Percentiles rank a stretch among this genome's conserved stretches.
phyloP scores from a whole-genome alignment of 352 stramenopile species.

The Pythium phragmiticola region DNA sequence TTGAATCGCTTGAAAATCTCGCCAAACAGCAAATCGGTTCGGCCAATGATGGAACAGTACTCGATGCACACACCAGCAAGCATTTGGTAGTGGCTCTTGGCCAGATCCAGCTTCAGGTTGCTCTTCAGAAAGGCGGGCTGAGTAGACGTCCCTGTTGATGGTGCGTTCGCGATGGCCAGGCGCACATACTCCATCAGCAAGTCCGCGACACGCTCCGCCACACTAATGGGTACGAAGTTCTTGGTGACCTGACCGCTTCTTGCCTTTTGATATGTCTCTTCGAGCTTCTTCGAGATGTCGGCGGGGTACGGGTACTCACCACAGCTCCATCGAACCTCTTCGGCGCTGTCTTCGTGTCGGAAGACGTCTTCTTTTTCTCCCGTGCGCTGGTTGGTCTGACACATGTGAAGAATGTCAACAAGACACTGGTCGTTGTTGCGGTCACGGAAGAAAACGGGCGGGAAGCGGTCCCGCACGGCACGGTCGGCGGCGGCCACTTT shows the following conservation, averaged over 20 bases:
- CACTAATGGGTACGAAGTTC: conserved; percentile 89
- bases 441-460: conserved; percentile 86
- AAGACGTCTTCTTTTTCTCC: conserved; percentile 88
- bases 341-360: conserved; percentile 52
- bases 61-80: conserved; percentile 95
- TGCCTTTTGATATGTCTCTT: conserved; percentile 84
- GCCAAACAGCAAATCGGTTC: conserved; percentile 83
- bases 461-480: conserved; percentile 82
- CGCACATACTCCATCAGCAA: conserved; percentile 90
- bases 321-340: conserved; percentile 84
- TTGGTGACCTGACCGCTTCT: conserved; percentile 80
- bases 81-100: conserved; percentile 96
- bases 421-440: conserved; percentile 89
- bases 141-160: conserved; percentile 31
- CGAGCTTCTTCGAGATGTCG: conserved; percentile 82
- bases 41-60: conserved; percentile 90
- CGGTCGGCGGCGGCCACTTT: conserved; percentile 78
- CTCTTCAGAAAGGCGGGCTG: conserved; percentile 51
- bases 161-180: conserved; percentile 82
- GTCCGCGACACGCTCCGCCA: conserved; percentile 85
- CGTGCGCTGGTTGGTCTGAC: conserved; percentile 86
- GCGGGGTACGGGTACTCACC: conserved; percentile 74
- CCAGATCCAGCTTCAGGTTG: conserved; percentile 84
- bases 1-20: conserved; percentile 89
- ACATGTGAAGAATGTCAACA: conserved; percentile 90